These are phyloP conservation scores for Arthromyces matolae DNA, from an alignment of 768 basidiomycete species.

Conservation along the genomic window DNA sequence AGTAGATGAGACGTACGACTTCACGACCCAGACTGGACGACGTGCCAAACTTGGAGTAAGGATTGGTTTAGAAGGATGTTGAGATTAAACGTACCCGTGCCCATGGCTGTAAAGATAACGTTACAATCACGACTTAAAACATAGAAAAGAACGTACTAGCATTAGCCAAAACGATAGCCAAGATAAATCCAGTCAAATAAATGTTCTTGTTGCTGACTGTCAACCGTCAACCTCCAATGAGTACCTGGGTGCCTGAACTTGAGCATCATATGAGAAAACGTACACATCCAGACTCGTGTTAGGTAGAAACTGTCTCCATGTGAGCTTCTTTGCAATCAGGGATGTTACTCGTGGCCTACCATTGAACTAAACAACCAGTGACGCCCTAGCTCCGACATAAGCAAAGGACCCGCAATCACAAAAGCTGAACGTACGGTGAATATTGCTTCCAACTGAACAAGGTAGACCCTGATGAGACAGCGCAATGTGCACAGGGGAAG, in stretches of 20 bases:
- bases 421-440: slow-evolving; percentile 36
- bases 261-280: too few species aligned
- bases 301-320: slow-evolving; percentile 39
- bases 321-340: not conserved
- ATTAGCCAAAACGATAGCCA: slow-evolving; percentile 29
- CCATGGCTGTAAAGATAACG: slow-evolving; percentile 11
- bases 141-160: slow-evolving; percentile 21
- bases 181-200: slow-evolving; percentile 27
- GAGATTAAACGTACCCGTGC: slow-evolving; percentile 24
- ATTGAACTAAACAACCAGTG: slow-evolving; percentile 50
- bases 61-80: not conserved
- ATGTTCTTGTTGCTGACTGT: slow-evolving; percentile 42
- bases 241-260: too few species aligned
- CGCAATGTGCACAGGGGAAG: too few species aligned
- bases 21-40: slow-evolving; percentile 36
- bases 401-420: too few species aligned
- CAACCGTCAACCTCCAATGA: too few species aligned
- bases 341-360: slow-evolving; percentile 24
- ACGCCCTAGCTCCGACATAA: slow-evolving; percentile 47
- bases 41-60: slow-evolving; percentile 3
- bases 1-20: slow-evolving; percentile 31
- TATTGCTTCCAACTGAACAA: slow-evolving; percentile 40
- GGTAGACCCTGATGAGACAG: too few species aligned
- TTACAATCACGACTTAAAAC: not conserved
- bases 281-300: slow-evolving; percentile 45